Conservation (phyloP, 768 basidiomycete species). For the Lentinula raphanica region DNA sequence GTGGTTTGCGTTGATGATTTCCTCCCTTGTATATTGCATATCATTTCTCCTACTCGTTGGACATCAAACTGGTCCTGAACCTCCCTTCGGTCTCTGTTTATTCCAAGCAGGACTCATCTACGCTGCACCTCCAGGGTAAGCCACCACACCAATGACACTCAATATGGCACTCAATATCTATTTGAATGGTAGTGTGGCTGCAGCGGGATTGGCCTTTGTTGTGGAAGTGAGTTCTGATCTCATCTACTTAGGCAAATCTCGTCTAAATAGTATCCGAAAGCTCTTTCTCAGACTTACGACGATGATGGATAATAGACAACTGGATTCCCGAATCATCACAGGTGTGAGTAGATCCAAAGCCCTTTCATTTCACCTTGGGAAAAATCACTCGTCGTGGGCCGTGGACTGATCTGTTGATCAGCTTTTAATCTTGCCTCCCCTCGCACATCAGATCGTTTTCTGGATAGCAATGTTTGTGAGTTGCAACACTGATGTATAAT, state of each 20-base stretch:
- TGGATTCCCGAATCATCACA: not conserved
- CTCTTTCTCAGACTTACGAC: not conserved
- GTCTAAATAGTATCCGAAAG: not conserved
- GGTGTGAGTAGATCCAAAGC: not conserved
- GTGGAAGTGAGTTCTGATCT: constrained; percentile 1
- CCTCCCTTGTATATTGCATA: constrained; percentile 8
- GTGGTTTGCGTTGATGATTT: not conserved
- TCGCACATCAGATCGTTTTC: constrained; percentile 5
- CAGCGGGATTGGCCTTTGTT: constrained; percentile 2
- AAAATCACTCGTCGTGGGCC: not conserved
- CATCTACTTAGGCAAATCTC: too few species aligned
- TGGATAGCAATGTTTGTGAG: constrained; percentile 10
- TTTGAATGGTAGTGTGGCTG: constrained; percentile 5
- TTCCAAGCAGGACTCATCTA: constrained; percentile 13
- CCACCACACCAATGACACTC: not conserved
- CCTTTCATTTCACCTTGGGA: not conserved
- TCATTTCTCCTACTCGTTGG: constrained; percentile 12
- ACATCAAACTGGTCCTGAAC: constrained; percentile 8
- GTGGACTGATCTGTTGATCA: too few species aligned
- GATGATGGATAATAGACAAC: not conserved
- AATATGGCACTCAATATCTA: not conserved
- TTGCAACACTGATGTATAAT: not conserved
- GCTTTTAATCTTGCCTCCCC: constrained; percentile 7
- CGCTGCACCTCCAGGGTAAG: constrained; percentile 7
- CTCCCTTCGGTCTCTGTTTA: constrained; percentile 8